Percentiles rank a stretch among this genome's conserved stretches.
Evolutionary conservation across 768 basidiomycete genomes (phyloP).

Genomic region (Lyophyllum shimeji): DNA sequence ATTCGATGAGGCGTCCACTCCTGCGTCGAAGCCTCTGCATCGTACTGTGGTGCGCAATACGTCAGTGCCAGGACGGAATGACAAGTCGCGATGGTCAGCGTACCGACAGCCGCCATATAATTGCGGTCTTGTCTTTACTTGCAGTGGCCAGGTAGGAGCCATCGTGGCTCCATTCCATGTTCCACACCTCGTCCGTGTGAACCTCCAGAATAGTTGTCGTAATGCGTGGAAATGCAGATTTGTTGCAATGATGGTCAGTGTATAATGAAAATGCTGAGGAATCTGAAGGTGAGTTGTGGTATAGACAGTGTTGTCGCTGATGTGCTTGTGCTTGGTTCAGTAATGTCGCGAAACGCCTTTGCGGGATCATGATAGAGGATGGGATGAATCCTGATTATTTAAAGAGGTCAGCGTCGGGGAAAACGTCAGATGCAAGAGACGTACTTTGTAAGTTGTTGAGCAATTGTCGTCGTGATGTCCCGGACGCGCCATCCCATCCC

Average conservation of each 20-base stretch:
- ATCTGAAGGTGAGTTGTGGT: slow-evolving; percentile 73
- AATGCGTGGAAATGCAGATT: slow-evolving; percentile 78
- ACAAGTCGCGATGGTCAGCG: slow-evolving; percentile 25
- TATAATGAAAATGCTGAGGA: slow-evolving; percentile 75
- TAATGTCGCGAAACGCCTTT: slow-evolving; percentile 80
- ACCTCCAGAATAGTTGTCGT: slow-evolving; percentile 85
- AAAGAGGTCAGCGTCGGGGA: slow-evolving; percentile 6
- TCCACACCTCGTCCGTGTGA: slow-evolving; percentile 95
- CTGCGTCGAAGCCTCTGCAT: slow-evolving; percentile 34
- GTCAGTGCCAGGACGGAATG: slow-evolving; percentile 2
- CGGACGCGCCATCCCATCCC: slow-evolving; percentile 87
- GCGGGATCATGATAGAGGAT: slow-evolving; percentile 90
- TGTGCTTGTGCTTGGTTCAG: slow-evolving; percentile 81
- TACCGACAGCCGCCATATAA: slow-evolving; percentile 88
- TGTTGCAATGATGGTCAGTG: slow-evolving; percentile 81
- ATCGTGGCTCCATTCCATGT: slow-evolving; percentile 91
- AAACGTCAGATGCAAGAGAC: slow-evolving; percentile 16
- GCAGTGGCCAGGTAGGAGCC: slow-evolving; percentile 84
- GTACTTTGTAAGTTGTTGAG: slow-evolving; percentile 82
- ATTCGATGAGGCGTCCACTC: slow-evolving; percentile 61
- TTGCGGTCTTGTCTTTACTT: slow-evolving; percentile 82
- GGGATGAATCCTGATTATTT: slow-evolving; percentile 74
- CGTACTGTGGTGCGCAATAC: slow-evolving; percentile 11
- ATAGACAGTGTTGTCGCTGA: slow-evolving; percentile 81
- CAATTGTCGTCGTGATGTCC: slow-evolving; percentile 72